A percentile compares a stretch with the other conserved stretches of the same genome.
phyloP scores from a whole-genome alignment of 352 stramenopile genomes.

The Pythium oligandrum region DNA sequence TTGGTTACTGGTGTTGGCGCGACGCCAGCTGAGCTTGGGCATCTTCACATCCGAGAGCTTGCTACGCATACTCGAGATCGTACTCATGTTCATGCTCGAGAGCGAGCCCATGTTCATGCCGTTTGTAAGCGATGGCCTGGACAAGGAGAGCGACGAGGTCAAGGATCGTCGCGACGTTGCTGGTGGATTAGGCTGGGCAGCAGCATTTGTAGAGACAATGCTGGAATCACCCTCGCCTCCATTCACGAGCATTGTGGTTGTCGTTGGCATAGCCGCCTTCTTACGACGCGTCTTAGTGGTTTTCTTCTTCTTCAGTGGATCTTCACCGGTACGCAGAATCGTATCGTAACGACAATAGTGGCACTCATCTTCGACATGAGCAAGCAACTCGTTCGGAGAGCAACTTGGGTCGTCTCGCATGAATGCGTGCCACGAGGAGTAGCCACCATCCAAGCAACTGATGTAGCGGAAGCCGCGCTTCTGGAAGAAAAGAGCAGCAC shows the following conservation, averaged over 20 bases:
- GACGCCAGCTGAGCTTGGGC: slow-evolving; percentile 53
- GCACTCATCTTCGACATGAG: slow-evolving; percentile 61
- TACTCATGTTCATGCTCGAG: slow-evolving; percentile 14
- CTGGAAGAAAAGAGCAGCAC: slow-evolving; percentile 76
- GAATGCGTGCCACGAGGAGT: slow-evolving; percentile 80
- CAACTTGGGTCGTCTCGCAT: slow-evolving; percentile 58
- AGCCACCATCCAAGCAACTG: slow-evolving; percentile 67
- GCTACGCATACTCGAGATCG: slow-evolving; percentile 20
- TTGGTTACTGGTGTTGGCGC: slow-evolving; percentile 33
- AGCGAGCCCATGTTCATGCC: slow-evolving; percentile 21
- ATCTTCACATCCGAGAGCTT: slow-evolving; percentile 62
- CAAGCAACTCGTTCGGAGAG: slow-evolving; percentile 62
- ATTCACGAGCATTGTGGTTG: slow-evolving; percentile 64
- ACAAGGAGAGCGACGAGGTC: slow-evolving; percentile 48
- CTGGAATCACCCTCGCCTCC: slow-evolving; percentile 62
- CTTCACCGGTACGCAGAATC: slow-evolving; percentile 58
- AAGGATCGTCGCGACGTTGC: slow-evolving; percentile 7
- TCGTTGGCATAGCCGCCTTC: slow-evolving; percentile 67
- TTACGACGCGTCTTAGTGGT: slow-evolving; percentile 37
- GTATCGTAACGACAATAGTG: slow-evolving; percentile 80
- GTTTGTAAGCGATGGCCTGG: slow-evolving; percentile 42
- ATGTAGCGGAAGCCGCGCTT: slow-evolving; percentile 82
- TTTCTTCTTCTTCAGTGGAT: slow-evolving; percentile 53
- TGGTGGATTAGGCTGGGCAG: slow-evolving; percentile 14
- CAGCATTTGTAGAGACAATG: slow-evolving; percentile 59